Base-by-base conservation (phyloP, 768 basidiomycete species). In the Brasilioporus rufonigricans region DNA sequence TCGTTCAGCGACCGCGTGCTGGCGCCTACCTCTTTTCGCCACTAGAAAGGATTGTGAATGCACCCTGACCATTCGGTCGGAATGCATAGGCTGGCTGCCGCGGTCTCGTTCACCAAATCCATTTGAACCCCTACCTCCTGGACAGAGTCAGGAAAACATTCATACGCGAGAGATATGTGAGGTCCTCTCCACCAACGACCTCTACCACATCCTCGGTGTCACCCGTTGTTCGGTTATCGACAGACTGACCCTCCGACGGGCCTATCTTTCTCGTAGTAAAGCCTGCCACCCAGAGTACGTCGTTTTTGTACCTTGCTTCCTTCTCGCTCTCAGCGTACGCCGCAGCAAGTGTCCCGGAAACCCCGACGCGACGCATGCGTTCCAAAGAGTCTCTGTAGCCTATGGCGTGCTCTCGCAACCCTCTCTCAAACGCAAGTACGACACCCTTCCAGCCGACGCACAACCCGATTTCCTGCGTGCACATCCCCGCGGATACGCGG, bases 281-380 rank as follows among this genome's bases (percentile, higher is more conserved):
- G 79, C 82, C 9, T 93, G 91, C 59, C 92, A 93, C 64, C 92
- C 92, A 73, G 92, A 94, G 92, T 93, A 55, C 58, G 89, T 79
- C 50, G 33, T 31, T 6, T n/a, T 33, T 19, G 51, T 43, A 29
- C 18, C 39, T 12, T 41, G n/a, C 3, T 35, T 19, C 39, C 4
- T 36, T 32, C 5, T 43, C 44, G 49, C 49, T 55, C 49, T 60
- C n/a, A 44, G 24, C 33, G 7, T n/a, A 24, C 45, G 3, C 59
- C 8, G 14, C 61, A 93, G 92, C 66, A 93, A 93, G 75, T 93
- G 89, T 59, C 89, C 89, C 3, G 68, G 52, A 21, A 84, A 86
- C 63, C 83, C 86, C 5, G 80, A 86, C 44, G 87, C 92, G 18
- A 94, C 92, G 0, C 75, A 81, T 19, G 92, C 92, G 1, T 94